Evolutionary conservation across 192 early-diverging fungal species (phyloP), one percentile per base, ranked within the genome.

Genomic region (Backusella circina): DNA sequence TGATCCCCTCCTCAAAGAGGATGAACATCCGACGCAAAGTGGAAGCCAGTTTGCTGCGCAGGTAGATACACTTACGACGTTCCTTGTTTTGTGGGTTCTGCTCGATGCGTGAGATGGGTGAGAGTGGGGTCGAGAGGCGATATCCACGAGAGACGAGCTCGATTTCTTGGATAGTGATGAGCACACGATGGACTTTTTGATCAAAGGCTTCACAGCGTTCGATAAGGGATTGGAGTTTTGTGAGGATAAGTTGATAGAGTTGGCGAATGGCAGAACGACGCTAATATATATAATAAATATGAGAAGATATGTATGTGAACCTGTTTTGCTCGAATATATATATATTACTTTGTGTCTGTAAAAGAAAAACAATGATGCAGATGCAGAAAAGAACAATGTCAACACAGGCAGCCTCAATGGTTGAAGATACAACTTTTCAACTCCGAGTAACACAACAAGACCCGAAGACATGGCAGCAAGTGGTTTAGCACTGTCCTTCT

Each of bases 91-190:
- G 86, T 2, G 82, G 84, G 26, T 75, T 81, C 65, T 89, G 88
- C 66, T 90, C 89, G 21, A 90, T 90, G n/a, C 89, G 84, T 21
- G 87, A 84, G 28, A 89, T 88, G 2, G 89, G 89, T 10, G 88
- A 81, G 1, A 89, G 84, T 2, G 88, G 89, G 1, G 86, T 86
- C 0, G 88, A 86, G 26, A 90, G 75, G 65, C 88, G 78, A 64
- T 90, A 90, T 7, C 89, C 89, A 38, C 89, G 81, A 9, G 89
- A 87, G 9, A 90, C 87, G 1, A 90, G 83, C 57, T 90, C 89
- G 39, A 90, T 88, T 37, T 90, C 89, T 54, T 88, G 88, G 33
- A 90, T 89, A 26, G 87, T 85, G 57, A 85, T 83, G 16, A 90
- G 74, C 1, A 86, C 79, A 12, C 85, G 77, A 39, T 86, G 86